A percentile compares a stretch with the other conserved stretches of the same genome.
phyloP scores from a whole-genome alignment of 2,329 filamentous ascomycete genomes.

The Macroventuria anomochaeta region DNA sequence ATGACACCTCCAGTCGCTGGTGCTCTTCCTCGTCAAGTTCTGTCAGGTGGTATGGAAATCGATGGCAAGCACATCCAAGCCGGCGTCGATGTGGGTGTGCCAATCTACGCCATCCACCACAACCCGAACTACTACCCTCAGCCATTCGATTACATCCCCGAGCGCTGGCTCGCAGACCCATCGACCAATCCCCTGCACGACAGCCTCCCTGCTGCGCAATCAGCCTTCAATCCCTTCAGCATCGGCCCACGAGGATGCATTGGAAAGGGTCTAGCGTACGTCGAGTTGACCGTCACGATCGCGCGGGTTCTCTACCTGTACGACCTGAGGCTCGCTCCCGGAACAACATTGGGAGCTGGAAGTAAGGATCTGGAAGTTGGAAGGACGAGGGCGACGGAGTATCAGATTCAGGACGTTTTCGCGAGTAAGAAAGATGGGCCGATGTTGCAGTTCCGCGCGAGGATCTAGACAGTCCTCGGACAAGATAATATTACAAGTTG shows the following conservation, averaged over 20 bases:
- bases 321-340: slow-evolving; percentile 57
- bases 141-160: slow-evolving; percentile 48
- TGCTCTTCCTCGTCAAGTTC: slow-evolving; percentile 47
- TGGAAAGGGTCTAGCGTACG: slow-evolving; percentile 72
- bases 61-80: slow-evolving; percentile 46
- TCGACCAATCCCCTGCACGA: slow-evolving; percentile 37
- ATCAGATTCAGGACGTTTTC: slow-evolving; percentile 75
- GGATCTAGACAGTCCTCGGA: slow-evolving; percentile 1
- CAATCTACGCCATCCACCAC: slow-evolving; percentile 50
- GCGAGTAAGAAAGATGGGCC: slow-evolving; percentile 76
- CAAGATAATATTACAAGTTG: neutral
- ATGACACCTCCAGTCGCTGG: slow-evolving; percentile 50
- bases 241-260: slow-evolving; percentile 75
- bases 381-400: slow-evolving; percentile 58
- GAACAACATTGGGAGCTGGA: slow-evolving; percentile 42
- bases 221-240: slow-evolving; percentile 77
- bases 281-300: slow-evolving; percentile 69
- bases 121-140: slow-evolving; percentile 48
- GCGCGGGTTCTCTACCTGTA: slow-evolving; percentile 68
- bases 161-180: slow-evolving; percentile 47
- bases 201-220: slow-evolving; percentile 58
- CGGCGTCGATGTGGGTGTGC: slow-evolving; percentile 47
- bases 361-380: slow-evolving; percentile 41
- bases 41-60: slow-evolving; percentile 47
- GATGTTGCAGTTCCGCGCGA: slow-evolving; percentile 62